phyloP scores from a whole-genome alignment of 1,284 basidiomycete genomes.

The Phlebopus sp. region DNA sequence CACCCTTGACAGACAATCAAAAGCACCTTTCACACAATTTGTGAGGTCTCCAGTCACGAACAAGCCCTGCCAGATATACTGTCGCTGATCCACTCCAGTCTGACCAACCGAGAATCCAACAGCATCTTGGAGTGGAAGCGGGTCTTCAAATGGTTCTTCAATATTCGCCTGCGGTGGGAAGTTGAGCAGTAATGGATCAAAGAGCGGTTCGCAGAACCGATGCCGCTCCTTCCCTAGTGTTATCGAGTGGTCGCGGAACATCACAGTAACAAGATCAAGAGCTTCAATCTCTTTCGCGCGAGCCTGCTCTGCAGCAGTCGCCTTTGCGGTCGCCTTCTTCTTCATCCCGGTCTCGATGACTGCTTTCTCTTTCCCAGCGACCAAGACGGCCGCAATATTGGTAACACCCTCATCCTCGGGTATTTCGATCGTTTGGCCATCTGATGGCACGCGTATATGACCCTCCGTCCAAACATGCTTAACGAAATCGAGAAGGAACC shows the following conservation, averaged over 20 bases:
- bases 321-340: conserved; percentile 72
- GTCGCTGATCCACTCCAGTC: conserved; percentile 62
- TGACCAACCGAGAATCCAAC: conserved; percentile 59
- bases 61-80: conserved; percentile 77
- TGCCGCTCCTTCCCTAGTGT: conserved; percentile 86
- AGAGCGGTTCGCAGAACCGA: conserved; percentile 87
- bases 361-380: conserved; percentile 78
- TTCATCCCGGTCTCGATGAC: conserved; percentile 80
- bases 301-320: conserved; percentile 75
- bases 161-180: conserved; percentile 22
- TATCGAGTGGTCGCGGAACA: conserved; percentile 69
- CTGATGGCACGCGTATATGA: conserved; percentile 66
- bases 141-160: conserved; percentile 25
- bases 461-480: conserved; percentile 59
- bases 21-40: conserved; percentile 70
- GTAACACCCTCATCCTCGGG: conserved; percentile 85
- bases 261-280: conserved; percentile 72
- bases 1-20: background rate
- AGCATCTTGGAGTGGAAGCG: conserved; percentile 58
- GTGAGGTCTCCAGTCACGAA: conserved; percentile 83
- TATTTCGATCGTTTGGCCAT: conserved; percentile 58
- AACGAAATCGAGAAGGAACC: conserved; percentile 56
- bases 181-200: conserved; percentile 63
- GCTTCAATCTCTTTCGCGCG: conserved; percentile 79
- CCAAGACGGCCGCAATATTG: conserved; percentile 79